phyloP scores from a whole-genome alignment of 306 rosid genomes.

The Cajanus cajan region DNA sequence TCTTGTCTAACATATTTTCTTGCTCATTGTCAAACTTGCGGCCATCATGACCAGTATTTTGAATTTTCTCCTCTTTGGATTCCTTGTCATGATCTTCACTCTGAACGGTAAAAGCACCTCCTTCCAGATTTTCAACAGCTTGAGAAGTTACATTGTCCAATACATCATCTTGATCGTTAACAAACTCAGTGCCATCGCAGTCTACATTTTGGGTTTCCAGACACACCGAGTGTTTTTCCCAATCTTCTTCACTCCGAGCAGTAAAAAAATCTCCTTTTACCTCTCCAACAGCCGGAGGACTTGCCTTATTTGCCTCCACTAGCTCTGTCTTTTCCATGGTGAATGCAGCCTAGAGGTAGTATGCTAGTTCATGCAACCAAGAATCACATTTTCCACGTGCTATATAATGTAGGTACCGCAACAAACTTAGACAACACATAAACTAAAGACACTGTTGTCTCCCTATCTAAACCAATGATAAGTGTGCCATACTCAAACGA shows the following conservation, averaged over 20 bases:
- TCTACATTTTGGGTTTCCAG: background rate
- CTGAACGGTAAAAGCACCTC: conserved; percentile 22
- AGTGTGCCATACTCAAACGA: background rate
- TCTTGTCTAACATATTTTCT: conserved; percentile 25
- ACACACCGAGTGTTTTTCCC: conserved; percentile 20
- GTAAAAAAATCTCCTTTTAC: conserved; percentile 31
- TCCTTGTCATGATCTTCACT: conserved; percentile 33
- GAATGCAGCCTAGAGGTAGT: conserved; percentile 27
- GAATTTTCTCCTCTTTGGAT: conserved; percentile 16
- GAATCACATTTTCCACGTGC: conserved; percentile 14
- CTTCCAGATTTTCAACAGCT: conserved; percentile 34
- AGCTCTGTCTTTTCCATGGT: conserved; percentile 45
- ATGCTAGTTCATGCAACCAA: background rate
- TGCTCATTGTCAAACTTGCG: conserved; percentile 14
- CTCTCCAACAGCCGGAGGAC: conserved; percentile 26
- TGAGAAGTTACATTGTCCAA: conserved; percentile 25
- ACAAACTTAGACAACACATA: conserved; percentile 24
- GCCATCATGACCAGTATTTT: conserved; percentile 13
- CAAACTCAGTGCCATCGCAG: background rate
- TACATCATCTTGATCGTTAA: conserved; percentile 18
- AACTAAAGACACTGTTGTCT: conserved; percentile 6
- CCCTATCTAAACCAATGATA: background rate
- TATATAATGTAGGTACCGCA: background rate
- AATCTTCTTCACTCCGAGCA: conserved; percentile 26
- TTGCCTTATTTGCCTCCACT: conserved; percentile 25